phyloP scores from a whole-genome alignment of 345 rosid genomes.

The Lepidium africanum region DNA sequence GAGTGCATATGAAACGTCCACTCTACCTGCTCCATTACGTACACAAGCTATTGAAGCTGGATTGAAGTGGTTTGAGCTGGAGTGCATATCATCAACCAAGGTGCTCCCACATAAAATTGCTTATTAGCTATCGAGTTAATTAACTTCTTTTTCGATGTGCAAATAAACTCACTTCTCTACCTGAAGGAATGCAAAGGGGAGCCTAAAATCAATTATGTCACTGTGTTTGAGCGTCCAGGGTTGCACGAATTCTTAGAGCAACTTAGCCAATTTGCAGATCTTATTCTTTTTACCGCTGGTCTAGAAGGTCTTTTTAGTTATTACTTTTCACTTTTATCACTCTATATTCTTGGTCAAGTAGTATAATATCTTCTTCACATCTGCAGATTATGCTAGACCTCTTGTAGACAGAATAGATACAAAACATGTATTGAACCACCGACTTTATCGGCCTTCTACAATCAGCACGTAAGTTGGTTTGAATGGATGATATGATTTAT shows the following conservation, averaged over 20 bases:
- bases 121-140: not conserved
- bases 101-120: constrained; percentile 25
- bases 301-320: constrained; percentile 56
- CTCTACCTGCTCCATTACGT: constrained; percentile 48
- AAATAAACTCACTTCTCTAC: constrained; percentile 19
- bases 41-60: constrained; percentile 62
- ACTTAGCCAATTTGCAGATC: constrained; percentile 68
- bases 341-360: not conserved
- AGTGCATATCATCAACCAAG: constrained; percentile 78
- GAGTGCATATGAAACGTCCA: constrained; percentile 26
- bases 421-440: constrained; percentile 43
- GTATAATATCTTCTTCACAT: not conserved
- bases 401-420: constrained; percentile 77
- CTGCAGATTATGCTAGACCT: constrained; percentile 79
- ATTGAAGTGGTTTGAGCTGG: constrained; percentile 77
- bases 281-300: constrained; percentile 84
- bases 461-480: constrained; percentile 60
- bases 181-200: constrained; percentile 66
- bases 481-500: not conserved
- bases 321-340: not conserved
- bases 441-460: constrained; percentile 92
- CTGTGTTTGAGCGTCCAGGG: constrained; percentile 93
- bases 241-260: constrained; percentile 61
- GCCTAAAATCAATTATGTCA: constrained; percentile 55
- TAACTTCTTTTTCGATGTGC: not conserved